Evolutionary conservation across 495 filamentous ascomycete species (phyloP).

Genomic region (Aspergillus baeticus): DNA sequence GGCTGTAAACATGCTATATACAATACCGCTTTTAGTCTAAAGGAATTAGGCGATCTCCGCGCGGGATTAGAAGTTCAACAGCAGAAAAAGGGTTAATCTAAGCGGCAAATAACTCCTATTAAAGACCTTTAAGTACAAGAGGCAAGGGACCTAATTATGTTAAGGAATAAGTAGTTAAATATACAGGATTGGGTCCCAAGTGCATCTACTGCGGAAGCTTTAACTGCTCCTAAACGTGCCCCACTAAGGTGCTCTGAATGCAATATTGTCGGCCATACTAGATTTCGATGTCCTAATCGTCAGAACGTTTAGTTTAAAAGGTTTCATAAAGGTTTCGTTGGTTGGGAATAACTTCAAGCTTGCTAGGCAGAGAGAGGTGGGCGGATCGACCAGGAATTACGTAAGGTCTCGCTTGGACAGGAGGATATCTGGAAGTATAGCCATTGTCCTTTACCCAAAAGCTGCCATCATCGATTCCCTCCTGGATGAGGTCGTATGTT

Average conservation of each 20-base stretch:
- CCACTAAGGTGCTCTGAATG: background rate
- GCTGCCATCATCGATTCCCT: slow-evolving; percentile 17
- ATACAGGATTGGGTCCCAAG: background rate
- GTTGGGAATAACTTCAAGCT: background rate
- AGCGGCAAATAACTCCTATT: too few species aligned
- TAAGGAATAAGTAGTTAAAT: background rate
- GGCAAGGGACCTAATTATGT: background rate
- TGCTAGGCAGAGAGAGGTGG: background rate
- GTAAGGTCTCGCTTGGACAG: too few species aligned
- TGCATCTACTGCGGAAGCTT: background rate
- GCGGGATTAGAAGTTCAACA: too few species aligned
- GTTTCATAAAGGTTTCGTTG: background rate
- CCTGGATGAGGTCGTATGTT: slow-evolving; percentile 14
- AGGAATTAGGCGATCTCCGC: too few species aligned
- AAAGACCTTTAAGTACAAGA: background rate
- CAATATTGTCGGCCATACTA: background rate
- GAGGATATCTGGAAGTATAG: too few species aligned
- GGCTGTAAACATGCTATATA: too few species aligned
- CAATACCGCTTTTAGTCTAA: too few species aligned
- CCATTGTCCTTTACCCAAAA: slow-evolving; percentile 18
- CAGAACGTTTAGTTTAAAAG: background rate
- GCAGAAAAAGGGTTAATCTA: too few species aligned
- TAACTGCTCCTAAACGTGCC: background rate
- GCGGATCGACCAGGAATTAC: background rate
- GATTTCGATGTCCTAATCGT: background rate